Evolutionary conservation across 2,329 filamentous ascomycete species (phyloP), one percentile per base, ranked within the genome.

Genomic region (Scolecobasidium constrictum): DNA sequence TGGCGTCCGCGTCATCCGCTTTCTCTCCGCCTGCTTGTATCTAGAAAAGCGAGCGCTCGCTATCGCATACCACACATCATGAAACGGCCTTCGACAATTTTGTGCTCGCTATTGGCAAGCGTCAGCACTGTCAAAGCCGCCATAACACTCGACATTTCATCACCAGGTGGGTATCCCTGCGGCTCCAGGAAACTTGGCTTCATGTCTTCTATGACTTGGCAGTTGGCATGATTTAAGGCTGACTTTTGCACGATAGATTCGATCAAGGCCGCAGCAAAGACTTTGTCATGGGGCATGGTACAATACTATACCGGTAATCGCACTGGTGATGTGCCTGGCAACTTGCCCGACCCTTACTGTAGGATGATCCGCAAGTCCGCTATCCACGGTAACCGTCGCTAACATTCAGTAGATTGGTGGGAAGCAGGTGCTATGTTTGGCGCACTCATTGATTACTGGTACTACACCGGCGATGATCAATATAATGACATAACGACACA

Each of bases 221-320:
- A 23, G 37, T 11, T 39, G 6, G 17, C 9, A 19, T 26, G 11
- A 12, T 9, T 39, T 19, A 15, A 16, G 16, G 18, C 43, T 45
- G 36, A 45, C 31, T 19, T 22, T n/a, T 16, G n/a, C n/a, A n/a
- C 21, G n/a, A 12, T 51, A 82, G 78, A 63, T 23, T 83, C 78
- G 0, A 71, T 85, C 52, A 73, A 72, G 49, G 66, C 67, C 47
- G 78, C 77, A 4, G 72, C 80, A 15, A 73, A 71, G 48, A 74
- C 71, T 2, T 61, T 83, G 41, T 78, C 78, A 4, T 65, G 68
- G 40, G 77, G 71, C 37, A 64, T 78, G 52, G 76, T 83, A 67
- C 67, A 66, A 34, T 81, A 76, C 58, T 84, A 83, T 59, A 69
- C 66, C 2, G 80, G 79, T 38, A 80, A 81, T 52, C 61, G 66